Evolutionary conservation across 2,329 filamentous ascomycete species (phyloP).

Genomic region (Madurella fahalii): DNA sequence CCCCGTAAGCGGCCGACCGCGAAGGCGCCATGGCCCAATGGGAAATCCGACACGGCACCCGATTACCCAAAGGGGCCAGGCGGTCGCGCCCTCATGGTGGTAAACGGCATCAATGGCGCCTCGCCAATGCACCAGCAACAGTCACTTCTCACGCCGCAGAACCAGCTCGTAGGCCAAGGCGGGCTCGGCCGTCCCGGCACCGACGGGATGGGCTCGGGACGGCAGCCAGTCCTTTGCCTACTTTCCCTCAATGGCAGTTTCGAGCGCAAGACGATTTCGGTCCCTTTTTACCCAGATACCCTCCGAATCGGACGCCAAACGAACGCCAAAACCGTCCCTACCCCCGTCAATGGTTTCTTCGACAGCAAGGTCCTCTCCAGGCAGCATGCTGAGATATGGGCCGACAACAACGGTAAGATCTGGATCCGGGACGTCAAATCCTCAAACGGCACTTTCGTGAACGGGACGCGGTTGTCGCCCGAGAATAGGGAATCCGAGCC

Average conservation of each 20-base stretch:
- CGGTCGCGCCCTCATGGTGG: conserved; percentile 36
- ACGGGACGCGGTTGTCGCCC: conserved; percentile 80
- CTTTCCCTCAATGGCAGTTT: conserved; percentile 93
- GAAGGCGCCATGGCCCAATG: conserved; percentile 48
- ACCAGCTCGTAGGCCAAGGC: conserved; percentile 39
- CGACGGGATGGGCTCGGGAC: conserved; percentile 56
- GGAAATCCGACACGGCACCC: conserved; percentile 44
- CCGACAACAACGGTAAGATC: conserved; percentile 78
- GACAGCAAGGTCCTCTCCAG: conserved; percentile 96
- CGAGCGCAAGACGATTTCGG: conserved; percentile 91
- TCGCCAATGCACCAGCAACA: conserved; percentile 37
- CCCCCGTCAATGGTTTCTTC: conserved; percentile 88
- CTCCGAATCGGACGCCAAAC: conserved; percentile 93
- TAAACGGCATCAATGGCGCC: conserved; percentile 43
- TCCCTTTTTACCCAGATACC: conserved; percentile 91
- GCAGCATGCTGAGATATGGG: conserved; percentile 95
- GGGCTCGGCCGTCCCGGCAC: conserved; percentile 60
- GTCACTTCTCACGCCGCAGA: conserved; percentile 36
- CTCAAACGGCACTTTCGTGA: conserved; percentile 97
- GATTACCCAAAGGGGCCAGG: conserved; percentile 44
- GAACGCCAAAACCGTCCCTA: conserved; percentile 92
- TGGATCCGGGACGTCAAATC: conserved; percentile 98
- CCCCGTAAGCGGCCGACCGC: conserved; percentile 50
- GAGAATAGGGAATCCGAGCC: conserved; percentile 97
- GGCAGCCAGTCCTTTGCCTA: conserved; percentile 75